Percentiles rank a stretch among this genome's conserved stretches.
phyloP scores from a whole-genome alignment of 2,329 filamentous ascomycete species.

The Pseudophaeomoniella oleicola region DNA sequence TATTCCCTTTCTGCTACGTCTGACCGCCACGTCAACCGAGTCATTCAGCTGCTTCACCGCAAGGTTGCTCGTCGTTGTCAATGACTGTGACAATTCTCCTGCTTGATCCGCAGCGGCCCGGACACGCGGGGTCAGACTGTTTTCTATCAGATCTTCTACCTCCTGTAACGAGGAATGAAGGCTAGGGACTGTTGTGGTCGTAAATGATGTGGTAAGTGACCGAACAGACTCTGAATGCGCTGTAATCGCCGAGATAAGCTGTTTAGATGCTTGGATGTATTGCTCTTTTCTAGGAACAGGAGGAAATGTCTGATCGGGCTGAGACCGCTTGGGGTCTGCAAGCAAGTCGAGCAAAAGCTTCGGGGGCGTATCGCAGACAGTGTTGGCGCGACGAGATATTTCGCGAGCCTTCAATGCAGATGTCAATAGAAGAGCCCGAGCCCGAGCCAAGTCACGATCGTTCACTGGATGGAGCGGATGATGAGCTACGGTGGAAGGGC shows the following conservation, averaged over 20 bases:
- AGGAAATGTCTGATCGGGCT: too few species aligned
- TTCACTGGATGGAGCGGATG: conserved; percentile 13
- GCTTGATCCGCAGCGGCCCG: conserved; percentile 60
- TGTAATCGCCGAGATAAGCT: conserved; percentile 31
- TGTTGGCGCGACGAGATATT: conserved; percentile 52
- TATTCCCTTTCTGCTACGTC: conserved; percentile 54
- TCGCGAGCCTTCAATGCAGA: conserved; percentile 85
- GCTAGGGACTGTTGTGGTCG: conserved; percentile 26
- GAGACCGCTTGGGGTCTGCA: conserved; percentile 13
- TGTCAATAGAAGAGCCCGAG: conserved; percentile 60
- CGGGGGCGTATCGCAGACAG: conserved; percentile 21
- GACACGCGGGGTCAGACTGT: conserved; percentile 42
- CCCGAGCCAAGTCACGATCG: conserved; percentile 64
- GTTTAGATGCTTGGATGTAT: conserved; percentile 36
- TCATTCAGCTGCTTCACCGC: conserved; percentile 70
- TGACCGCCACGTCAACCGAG: conserved; percentile 52
- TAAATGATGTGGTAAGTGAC: conserved; percentile 23
- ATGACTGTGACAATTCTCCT: conserved; percentile 60
- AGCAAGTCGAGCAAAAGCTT: conserved; percentile 20
- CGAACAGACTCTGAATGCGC: conserved; percentile 28
- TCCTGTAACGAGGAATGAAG: conserved; percentile 28
- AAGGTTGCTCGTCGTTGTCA: conserved; percentile 63
- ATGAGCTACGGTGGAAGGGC: neutral
- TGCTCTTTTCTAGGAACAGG: conserved; percentile 33
- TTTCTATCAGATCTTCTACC: conserved; percentile 31